Evolutionary conservation across 345 rosid genomes (phyloP).

Genomic region (Populus ilicifolia): DNA sequence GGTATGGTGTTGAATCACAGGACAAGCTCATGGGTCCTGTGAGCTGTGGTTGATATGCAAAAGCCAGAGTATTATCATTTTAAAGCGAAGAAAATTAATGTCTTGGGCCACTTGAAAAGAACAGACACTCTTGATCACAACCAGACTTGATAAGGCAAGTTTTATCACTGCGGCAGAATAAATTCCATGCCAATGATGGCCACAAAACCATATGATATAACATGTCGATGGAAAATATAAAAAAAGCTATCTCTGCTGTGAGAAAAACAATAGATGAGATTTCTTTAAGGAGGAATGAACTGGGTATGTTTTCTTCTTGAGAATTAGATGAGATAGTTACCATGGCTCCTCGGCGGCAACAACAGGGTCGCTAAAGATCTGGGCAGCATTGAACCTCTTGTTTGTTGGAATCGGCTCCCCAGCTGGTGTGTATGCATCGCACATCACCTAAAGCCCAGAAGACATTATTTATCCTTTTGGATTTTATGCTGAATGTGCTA

Average conservation of each 20-base stretch:
- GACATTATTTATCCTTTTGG: conserved; percentile 14
- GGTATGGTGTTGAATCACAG: too few species aligned
- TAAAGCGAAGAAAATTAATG: background rate
- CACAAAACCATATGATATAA: background rate
- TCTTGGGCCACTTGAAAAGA: background rate
- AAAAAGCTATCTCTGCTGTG: too few species aligned
- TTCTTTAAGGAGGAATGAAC: too few species aligned
- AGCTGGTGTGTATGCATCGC: conserved; percentile 63
- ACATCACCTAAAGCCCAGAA: conserved; percentile 49
- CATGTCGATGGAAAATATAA: background rate
- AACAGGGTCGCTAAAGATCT: conserved; percentile 56
- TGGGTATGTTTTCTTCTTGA: background rate
- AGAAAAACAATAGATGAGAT: too few species aligned
- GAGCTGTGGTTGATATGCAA: background rate
- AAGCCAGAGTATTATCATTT: too few species aligned
- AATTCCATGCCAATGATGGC: background rate
- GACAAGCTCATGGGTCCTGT: too few species aligned
- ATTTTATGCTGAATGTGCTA: background rate
- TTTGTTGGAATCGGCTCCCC: conserved; percentile 70
- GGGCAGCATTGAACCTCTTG: conserved; percentile 57
- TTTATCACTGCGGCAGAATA: background rate
- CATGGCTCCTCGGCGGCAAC: conserved; percentile 65
- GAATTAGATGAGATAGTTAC: conserved; percentile 20
- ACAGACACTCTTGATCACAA: background rate
- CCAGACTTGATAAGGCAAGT: background rate